A percentile compares a stretch with the other conserved stretches of the same genome.
phyloP scores from a whole-genome alignment of 495 filamentous ascomycete genomes.

The Talaromyces thailandensis region DNA sequence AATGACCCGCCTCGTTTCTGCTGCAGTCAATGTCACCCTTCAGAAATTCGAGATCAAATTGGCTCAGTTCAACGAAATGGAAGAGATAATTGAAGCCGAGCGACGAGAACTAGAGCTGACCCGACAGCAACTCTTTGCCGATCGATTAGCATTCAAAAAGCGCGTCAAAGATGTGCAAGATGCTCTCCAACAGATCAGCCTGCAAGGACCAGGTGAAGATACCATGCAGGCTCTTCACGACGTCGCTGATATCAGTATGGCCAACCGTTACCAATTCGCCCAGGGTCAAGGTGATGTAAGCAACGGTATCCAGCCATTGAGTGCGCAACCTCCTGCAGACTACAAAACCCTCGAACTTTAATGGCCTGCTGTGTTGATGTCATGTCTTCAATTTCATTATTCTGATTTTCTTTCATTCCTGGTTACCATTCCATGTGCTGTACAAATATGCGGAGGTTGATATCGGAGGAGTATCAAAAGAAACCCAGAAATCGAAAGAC shows the following conservation, averaged over 20 bases:
- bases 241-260: constrained; percentile 34
- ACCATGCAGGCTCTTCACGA: constrained; percentile 42
- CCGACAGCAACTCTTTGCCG: constrained; percentile 85
- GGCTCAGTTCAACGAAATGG: constrained; percentile 93
- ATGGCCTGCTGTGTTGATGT: constrained; percentile 18
- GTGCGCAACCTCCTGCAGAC: constrained; percentile 46
- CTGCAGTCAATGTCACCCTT: constrained; percentile 73
- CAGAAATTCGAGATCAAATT: constrained; percentile 79
- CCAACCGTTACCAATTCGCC: constrained; percentile 57
- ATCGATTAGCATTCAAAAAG: constrained; percentile 83
- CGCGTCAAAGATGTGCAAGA: constrained; percentile 76
- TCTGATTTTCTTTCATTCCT: constrained; percentile 8
- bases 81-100: constrained; percentile 82
- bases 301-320: constrained; percentile 53
- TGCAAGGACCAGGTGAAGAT: constrained; percentile 46
- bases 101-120: constrained; percentile 84
- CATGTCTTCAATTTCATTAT: constrained; percentile 7
- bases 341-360: constrained; percentile 42
- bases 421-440: constrained; percentile 9
- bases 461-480: neutral
- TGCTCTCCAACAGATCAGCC: constrained; percentile 52
- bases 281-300: constrained; percentile 29
- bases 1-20: constrained; percentile 83
- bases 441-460: constrained; percentile 6
- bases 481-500: neutral